Percentiles rank a stretch among this genome's conserved stretches.
Conservation (phyloP, 1,284 basidiomycete species). For the Rhodotorula sp. region DNA sequence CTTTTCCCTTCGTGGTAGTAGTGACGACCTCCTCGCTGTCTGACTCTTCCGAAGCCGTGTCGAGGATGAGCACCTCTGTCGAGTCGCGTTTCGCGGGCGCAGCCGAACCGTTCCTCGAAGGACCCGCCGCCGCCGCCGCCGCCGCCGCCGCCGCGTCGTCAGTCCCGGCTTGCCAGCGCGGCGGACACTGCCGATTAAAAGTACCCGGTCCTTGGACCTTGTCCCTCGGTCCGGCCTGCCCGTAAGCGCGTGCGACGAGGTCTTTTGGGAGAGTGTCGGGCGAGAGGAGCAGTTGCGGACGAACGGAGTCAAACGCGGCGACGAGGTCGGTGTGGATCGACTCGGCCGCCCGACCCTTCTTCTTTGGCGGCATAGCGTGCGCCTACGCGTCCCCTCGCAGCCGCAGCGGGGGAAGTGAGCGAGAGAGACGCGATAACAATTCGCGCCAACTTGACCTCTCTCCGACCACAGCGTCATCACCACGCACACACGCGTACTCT, state of each 20-base stretch:
- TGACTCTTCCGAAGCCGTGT: background rate
- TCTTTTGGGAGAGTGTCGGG: constrained; percentile 9
- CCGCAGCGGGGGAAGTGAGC: background rate
- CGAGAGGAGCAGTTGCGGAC: background rate
- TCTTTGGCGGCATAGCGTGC: constrained; percentile 19
- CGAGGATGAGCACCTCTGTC: background rate
- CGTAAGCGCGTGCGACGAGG: constrained; percentile 25
- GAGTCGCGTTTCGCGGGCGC: background rate
- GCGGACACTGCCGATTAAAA: constrained; percentile 12
- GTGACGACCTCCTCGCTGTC: constrained; percentile 8
- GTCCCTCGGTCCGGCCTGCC: constrained; percentile 15
- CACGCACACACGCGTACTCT: too few species aligned
- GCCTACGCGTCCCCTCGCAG: background rate
- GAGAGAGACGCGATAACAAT: background rate
- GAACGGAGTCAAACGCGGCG: constrained; percentile 3
- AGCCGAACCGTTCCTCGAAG: background rate
- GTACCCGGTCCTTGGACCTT: background rate
- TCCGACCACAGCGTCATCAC: background rate
- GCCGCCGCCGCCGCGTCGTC: background rate
- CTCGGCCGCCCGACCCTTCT: constrained; percentile 1
- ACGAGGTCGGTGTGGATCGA: constrained; percentile 15
- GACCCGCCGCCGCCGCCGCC: background rate
- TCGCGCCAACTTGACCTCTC: background rate
- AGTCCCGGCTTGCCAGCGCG: constrained; percentile 6
- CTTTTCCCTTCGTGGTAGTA: constrained; percentile 8